These are phyloP conservation scores for Tricholoma hemisulphureum DNA, from an alignment of 768 basidiomycete species.

Conservation along the genomic window DNA sequence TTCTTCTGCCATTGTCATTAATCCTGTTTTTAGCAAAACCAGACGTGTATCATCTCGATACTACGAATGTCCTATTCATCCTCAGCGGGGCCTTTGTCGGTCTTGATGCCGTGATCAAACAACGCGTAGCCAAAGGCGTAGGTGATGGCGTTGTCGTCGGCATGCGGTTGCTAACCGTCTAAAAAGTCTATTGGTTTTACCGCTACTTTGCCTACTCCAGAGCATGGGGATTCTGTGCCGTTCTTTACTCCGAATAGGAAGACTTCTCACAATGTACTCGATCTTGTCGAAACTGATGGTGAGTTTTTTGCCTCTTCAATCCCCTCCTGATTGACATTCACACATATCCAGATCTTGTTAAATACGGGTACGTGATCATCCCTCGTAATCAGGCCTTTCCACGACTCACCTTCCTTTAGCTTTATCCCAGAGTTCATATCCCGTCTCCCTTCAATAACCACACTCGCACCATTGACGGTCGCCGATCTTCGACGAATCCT, in stretches of 20 bases:
- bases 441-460: constrained; percentile 88
- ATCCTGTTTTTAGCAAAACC: constrained; percentile 42
- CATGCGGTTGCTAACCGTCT: background rate
- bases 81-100: constrained; percentile 95
- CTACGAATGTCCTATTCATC: constrained; percentile 91
- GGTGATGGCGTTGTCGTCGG: constrained; percentile 26
- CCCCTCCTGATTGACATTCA: background rate
- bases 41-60: constrained; percentile 77
- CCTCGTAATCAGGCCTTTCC: background rate
- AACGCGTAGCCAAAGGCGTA: constrained; percentile 82
- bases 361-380: constrained; percentile 61
- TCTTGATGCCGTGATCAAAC: constrained; percentile 76
- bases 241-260: constrained; percentile 80
- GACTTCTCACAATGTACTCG: constrained; percentile 52
- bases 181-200: constrained; percentile 84
- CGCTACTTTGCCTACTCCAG: constrained; percentile 40
- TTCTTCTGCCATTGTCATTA: background rate
- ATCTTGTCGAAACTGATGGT: constrained; percentile 73
- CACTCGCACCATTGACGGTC: constrained; percentile 75
- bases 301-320: constrained; percentile 13
- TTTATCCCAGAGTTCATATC: constrained; percentile 97
- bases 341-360: constrained; percentile 61
- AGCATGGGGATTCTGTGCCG: constrained; percentile 43
- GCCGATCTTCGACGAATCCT: constrained; percentile 86
- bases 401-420: constrained; percentile 33